phyloP scores from a whole-genome alignment of 1,284 basidiomycete species.

The Marasmius sp. region DNA sequence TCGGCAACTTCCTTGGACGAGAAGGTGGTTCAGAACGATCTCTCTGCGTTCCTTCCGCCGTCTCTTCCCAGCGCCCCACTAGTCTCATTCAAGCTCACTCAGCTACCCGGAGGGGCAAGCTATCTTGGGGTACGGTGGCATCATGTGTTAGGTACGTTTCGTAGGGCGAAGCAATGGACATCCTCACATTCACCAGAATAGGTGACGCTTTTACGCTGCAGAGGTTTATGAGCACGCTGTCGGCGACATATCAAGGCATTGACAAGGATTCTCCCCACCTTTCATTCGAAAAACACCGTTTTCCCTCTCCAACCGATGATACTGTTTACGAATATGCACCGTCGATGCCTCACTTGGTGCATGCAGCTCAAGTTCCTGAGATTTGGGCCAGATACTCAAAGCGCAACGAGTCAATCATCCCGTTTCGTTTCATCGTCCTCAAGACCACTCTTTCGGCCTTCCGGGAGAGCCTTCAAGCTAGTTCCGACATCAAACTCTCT shows the following conservation, averaged over 20 bases:
- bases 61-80: constrained; percentile 16
- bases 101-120: constrained; percentile 20
- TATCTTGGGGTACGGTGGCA: constrained; percentile 34
- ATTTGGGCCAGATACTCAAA: constrained; percentile 12
- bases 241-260: constrained; percentile 24
- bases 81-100: constrained; percentile 27
- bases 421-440: constrained; percentile 21
- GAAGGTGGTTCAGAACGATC: constrained; percentile 18
- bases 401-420: constrained; percentile 6
- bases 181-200: constrained; percentile 10
- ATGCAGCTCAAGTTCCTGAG: constrained; percentile 14
- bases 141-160: constrained; percentile 25
- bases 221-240: constrained; percentile 29
- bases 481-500: constrained; percentile 3
- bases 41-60: constrained; percentile 18
- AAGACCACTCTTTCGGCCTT: constrained; percentile 16
- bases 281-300: constrained; percentile 21
- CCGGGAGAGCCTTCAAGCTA: neutral
- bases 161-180: neutral
- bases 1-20: neutral
- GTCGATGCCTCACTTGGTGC: constrained; percentile 21
- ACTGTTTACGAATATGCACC: constrained; percentile 9
- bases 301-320: constrained; percentile 11
- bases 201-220: constrained; percentile 27
- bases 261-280: constrained; percentile 8